Evolutionary conservation across 2,329 filamentous ascomycete genomes (phyloP).

Genomic region (Daldinia sp.): DNA sequence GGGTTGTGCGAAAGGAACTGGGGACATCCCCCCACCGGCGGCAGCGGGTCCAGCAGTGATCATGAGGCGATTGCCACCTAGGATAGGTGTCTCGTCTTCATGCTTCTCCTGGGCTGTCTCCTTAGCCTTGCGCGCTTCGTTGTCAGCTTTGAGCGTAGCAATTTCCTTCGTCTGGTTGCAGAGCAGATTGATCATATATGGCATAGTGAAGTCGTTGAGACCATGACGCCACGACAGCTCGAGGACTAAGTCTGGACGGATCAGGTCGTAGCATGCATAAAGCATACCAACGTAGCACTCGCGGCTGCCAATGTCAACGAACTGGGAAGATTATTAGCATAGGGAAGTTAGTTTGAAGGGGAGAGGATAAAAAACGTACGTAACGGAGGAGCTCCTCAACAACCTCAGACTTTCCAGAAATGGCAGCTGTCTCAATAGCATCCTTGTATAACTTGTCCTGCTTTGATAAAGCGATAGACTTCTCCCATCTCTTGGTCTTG

Average conservation of each 20-base stretch:
- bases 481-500: slow-evolving; percentile 99
- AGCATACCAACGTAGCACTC: slow-evolving; percentile 99
- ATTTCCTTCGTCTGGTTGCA: slow-evolving; percentile 91
- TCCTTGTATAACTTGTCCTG: slow-evolving; percentile 99
- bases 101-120: slow-evolving; percentile 82
- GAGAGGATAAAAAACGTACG: slow-evolving; percentile 72
- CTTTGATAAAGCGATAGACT: slow-evolving; percentile 96
- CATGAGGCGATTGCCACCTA: slow-evolving; percentile 90
- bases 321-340: slow-evolving; percentile 68
- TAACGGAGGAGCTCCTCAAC: slow-evolving; percentile 97
- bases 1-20: slow-evolving; percentile 78
- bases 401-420: slow-evolving; percentile 89
- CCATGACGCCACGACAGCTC: slow-evolving; percentile 98
- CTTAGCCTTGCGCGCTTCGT: slow-evolving; percentile 88
- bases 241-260: slow-evolving; percentile 90
- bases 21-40: slow-evolving; percentile 64
- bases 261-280: slow-evolving; percentile 97
- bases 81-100: slow-evolving; percentile 92
- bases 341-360: slow-evolving; percentile 7
- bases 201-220: slow-evolving; percentile 97
- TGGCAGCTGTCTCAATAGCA: slow-evolving; percentile 95
- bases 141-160: slow-evolving; percentile 88
- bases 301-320: slow-evolving; percentile 98
- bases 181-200: slow-evolving; percentile 99
- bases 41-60: slow-evolving; percentile 87